Percentiles rank a stretch among this genome's conserved stretches.
phyloP scores from a whole-genome alignment of 2,329 filamentous ascomycete species.

The Cladosporium sp. region DNA sequence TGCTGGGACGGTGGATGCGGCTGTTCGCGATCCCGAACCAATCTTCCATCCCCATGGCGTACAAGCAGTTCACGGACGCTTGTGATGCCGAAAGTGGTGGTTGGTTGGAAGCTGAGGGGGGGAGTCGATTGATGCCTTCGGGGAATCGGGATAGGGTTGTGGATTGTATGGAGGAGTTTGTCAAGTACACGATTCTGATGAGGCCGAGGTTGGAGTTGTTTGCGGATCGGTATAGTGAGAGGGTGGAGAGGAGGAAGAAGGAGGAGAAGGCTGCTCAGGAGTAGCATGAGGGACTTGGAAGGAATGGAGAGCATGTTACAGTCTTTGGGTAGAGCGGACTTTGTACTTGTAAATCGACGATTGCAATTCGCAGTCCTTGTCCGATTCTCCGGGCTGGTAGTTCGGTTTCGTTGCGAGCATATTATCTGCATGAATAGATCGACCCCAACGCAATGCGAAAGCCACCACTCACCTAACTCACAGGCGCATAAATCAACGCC shows the following conservation, averaged over 20 bases:
- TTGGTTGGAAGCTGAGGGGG: constrained; percentile 32
- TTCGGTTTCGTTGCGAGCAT: no score
- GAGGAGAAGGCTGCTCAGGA: constrained; percentile 8
- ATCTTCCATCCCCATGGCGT: constrained; percentile 59
- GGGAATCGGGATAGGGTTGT: constrained; percentile 26
- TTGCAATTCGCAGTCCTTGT: no score
- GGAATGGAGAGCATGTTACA: no score
- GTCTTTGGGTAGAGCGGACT: no score
- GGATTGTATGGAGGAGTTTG: constrained; percentile 62
- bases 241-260: constrained; percentile 24
- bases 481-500: constrained; percentile 1
- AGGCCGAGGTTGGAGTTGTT: constrained; percentile 58
- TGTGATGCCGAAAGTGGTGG: neutral
- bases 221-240: constrained; percentile 60
- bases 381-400: no score
- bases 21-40: constrained; percentile 57
- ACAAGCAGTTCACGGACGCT: constrained; percentile 49
- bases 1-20: constrained; percentile 58
- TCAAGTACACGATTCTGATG: constrained; percentile 66
- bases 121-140: constrained; percentile 22
- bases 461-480: no score
- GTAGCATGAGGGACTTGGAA: no score
- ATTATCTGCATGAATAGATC: no score
- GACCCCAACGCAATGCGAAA: no score
- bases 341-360: no score